Evolutionary conservation across 345 rosid species (phyloP).

Genomic region (Eucalyptus decipiens): DNA sequence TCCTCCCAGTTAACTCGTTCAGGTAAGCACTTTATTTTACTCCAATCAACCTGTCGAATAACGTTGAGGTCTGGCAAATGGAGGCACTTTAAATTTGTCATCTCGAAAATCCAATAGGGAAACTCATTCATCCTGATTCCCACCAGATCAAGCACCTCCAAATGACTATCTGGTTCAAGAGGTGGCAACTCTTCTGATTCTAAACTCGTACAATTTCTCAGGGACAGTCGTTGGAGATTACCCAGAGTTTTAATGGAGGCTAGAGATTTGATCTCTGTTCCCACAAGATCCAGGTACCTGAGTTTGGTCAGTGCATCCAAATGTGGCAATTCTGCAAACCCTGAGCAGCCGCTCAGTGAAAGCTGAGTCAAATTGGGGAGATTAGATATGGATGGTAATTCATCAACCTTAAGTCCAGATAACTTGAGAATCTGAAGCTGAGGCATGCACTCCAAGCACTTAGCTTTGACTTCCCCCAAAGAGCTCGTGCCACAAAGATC

Average conservation of each 20-base stretch:
- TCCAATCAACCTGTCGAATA: neutral
- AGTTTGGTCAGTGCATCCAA: neutral
- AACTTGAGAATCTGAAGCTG: conserved; percentile 1
- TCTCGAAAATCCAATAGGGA: neutral
- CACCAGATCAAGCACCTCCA: conserved; percentile 18
- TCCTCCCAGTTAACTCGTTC: neutral
- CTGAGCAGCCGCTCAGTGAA: neutral
- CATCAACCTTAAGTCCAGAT: neutral
- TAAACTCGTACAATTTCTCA: neutral
- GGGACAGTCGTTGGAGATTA: conserved; percentile 1
- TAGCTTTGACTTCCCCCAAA: neutral
- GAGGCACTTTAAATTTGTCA: neutral
- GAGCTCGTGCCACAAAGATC: conserved; percentile 1
- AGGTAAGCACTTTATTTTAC: neutral
- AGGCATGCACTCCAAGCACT: neutral
- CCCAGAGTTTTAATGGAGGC: neutral
- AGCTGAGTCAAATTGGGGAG: conserved; percentile 2
- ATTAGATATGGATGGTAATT: neutral
- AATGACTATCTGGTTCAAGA: neutral
- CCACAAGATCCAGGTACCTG: conserved; percentile 5
- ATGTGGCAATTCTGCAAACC: neutral
- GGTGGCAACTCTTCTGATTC: neutral
- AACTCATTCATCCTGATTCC: conserved; percentile 2
- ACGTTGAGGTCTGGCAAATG: neutral
- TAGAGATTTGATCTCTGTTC: neutral